Conservation (phyloP, 2,329 filamentous ascomycete species). For the Sporothrix pseudoabietina region DNA sequence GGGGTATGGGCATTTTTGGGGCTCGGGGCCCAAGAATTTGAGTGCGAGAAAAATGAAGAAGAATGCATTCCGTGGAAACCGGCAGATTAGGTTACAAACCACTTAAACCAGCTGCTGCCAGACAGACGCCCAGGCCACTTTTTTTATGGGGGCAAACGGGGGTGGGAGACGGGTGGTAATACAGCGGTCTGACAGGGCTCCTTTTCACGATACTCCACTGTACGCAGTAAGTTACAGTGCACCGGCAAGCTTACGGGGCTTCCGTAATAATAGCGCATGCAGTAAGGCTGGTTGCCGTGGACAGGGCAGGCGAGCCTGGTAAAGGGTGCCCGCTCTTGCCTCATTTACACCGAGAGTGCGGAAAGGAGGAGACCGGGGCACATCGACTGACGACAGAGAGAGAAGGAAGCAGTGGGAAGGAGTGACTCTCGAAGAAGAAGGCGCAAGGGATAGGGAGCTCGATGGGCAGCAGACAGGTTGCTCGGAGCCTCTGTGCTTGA, state of each 20-base stretch:
- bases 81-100: slow-evolving; percentile 26
- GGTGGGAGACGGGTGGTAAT: neutral
- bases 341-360: neutral
- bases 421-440: neutral
- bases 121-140: slow-evolving; percentile 25
- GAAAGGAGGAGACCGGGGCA: neutral
- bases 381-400: neutral
- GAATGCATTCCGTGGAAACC: slow-evolving; percentile 26
- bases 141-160: neutral
- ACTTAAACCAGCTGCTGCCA: slow-evolving; percentile 28
- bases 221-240: neutral
- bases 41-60: neutral
- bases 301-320: slow-evolving; percentile 5
- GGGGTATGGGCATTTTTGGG: neutral
- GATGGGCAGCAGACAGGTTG: neutral
- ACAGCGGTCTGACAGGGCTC: slow-evolving; percentile 6
- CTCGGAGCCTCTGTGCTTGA: neutral
- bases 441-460: slow-evolving; percentile 4
- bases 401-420: neutral
- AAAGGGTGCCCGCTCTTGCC: neutral
- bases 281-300: slow-evolving; percentile 24
- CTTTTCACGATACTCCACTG: neutral
- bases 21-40: slow-evolving; percentile 18
- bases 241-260: neutral
- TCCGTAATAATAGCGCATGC: slow-evolving; percentile 16